Base-by-base conservation (phyloP, 164 flowering plant genomes). In the Macadamia tetraphylla region DNA sequence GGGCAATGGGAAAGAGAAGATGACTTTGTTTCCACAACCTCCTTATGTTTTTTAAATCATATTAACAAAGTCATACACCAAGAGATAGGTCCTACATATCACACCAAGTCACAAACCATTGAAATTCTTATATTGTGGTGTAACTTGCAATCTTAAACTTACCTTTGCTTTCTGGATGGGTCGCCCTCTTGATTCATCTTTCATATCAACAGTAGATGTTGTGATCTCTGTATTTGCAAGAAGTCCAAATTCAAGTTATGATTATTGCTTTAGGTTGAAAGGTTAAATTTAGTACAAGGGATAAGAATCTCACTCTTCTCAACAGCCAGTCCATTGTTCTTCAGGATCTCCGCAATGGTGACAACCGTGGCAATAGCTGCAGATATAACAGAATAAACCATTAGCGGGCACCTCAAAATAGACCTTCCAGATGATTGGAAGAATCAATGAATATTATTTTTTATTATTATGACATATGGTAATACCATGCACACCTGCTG, bases 161-260 rank as follows among this genome's bases (percentile, higher is more conserved):
- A 86, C 94, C 90, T 91, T 91, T 17, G 97, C 94, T 72, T 91
- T 91, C 69, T 89, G 94, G 69, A 86, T 80, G 3, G 92, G 88
- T 64, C 97, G 73, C 23, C 92, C 97, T 66, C 97, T 80, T 0
- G 83, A 78, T 57, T 91, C 97, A 65, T 87, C 94, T 72, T 80
- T 88, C 79, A 89, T 89, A 58, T 91, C 97, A 48, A 91, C 94
- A 7, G 94, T 87, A 30, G 97, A 86, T 70, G 97, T 91, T 83
- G 75, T 77, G 75, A 91, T 91, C 75, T 85, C 97, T 91, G 84
- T 77, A 77, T 55, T 46, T 8, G 51, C 51, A 46, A 9, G 12
- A 30, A 42, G 13, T 60, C 32, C 32, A 46, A 46, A 46, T 46
- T 8, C 13, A 46, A 9, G 1, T 8, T 46, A 3, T 46, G 1